phyloP scores from a whole-genome alignment of 2,329 filamentous ascomycete species.

The Tothia fuscella region DNA sequence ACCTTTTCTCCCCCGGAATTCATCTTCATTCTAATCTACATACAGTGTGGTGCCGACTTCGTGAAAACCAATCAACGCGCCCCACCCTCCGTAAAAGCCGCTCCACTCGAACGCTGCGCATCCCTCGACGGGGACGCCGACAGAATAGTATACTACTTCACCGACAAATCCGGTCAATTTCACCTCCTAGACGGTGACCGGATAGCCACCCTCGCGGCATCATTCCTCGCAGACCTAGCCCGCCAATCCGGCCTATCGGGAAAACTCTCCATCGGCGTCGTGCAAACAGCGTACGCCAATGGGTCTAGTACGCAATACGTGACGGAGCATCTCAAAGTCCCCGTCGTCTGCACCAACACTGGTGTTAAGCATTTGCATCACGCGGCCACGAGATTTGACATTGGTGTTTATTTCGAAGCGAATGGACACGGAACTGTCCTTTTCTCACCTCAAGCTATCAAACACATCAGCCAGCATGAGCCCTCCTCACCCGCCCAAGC shows the following conservation, averaged over 20 bases:
- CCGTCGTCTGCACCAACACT: conserved; percentile 85
- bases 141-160: conserved; percentile 89
- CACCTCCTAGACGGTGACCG: conserved; percentile 91
- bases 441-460: conserved; percentile 75
- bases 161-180: conserved; percentile 71
- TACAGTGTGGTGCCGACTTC: conserved; percentile 81
- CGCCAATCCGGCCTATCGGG: conserved; percentile 65
- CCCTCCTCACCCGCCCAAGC: conserved; percentile 88
- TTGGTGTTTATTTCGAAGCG: conserved; percentile 97
- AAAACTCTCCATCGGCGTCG: conserved; percentile 80
- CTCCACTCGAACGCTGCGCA: conserved; percentile 66
- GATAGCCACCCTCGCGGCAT: conserved; percentile 86
- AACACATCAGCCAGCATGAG: conserved; percentile 58
- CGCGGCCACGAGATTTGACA: conserved; percentile 86
- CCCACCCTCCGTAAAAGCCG: conserved; percentile 69
- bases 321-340: conserved; percentile 73
- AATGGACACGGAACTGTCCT: conserved; percentile 96
- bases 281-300: conserved; percentile 97
- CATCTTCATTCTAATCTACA: neutral
- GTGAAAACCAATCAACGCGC: conserved; percentile 95
- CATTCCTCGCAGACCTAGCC: conserved; percentile 83
- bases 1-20: neutral
- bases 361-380: conserved; percentile 98
- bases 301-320: conserved; percentile 90
- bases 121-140: conserved; percentile 94